Evolutionary conservation across 2,329 filamentous ascomycete species (phyloP).

Genomic region (Sarocladium kiliense): DNA sequence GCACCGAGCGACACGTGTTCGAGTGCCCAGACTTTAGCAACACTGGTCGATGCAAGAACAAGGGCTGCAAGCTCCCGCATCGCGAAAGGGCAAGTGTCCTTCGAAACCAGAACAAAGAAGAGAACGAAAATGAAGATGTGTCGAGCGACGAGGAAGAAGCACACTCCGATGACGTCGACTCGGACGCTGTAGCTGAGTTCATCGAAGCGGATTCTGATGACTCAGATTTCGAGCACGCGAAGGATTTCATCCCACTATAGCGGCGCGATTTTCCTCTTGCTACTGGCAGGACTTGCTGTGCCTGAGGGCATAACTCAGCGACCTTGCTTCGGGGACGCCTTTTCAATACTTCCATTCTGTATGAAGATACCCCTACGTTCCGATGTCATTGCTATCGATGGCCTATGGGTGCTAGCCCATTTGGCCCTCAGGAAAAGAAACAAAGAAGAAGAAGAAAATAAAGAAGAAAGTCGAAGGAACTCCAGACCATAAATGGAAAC

Average conservation of each 20-base stretch:
- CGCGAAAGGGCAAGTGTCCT: slow-evolving; percentile 78
- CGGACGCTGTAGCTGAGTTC: slow-evolving; percentile 66
- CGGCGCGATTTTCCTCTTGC: slow-evolving; percentile 6
- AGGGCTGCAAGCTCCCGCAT: slow-evolving; percentile 80
- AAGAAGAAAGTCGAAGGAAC: neutral
- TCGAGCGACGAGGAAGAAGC: slow-evolving; percentile 73
- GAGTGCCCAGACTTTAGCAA: slow-evolving; percentile 97
- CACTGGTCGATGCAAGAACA: slow-evolving; percentile 73
- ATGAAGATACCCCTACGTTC: neutral
- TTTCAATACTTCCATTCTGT: too few species aligned
- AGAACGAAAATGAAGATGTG: slow-evolving; percentile 57
- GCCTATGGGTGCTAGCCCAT: neutral
- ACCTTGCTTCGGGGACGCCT: too few species aligned
- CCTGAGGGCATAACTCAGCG: too few species aligned
- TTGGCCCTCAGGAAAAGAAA: neutral
- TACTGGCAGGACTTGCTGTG: neutral
- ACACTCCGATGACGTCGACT: slow-evolving; percentile 74
- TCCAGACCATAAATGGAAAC: neutral
- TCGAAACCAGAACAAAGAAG: slow-evolving; percentile 57
- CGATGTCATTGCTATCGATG: neutral
- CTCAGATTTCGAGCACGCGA: slow-evolving; percentile 50
- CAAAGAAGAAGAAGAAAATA: slow-evolving; percentile 4
- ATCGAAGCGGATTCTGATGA: slow-evolving; percentile 51
- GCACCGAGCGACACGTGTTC: slow-evolving; percentile 78
- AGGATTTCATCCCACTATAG: slow-evolving; percentile 51